Conservation (phyloP, 768 basidiomycete genomes). For the Podaxis rugospora region DNA sequence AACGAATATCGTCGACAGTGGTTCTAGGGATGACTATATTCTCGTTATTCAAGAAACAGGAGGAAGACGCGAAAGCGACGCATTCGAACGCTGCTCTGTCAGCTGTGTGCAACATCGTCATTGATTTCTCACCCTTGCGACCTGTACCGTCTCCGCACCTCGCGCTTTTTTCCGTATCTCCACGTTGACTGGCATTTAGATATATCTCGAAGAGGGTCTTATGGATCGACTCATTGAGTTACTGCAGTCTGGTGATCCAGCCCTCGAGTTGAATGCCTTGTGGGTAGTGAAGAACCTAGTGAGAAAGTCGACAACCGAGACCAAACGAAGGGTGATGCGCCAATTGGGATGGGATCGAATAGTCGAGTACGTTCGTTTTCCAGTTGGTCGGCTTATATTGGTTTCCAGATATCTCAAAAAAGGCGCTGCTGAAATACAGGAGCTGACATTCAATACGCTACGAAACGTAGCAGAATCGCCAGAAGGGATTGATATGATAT, state of each 20-base stretch:
- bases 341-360: conserved; percentile 64
- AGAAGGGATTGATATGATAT: conserved; percentile 58
- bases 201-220: conserved; percentile 63
- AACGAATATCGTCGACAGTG: conserved; percentile 82
- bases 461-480: conserved; percentile 66
- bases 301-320: conserved; percentile 52
- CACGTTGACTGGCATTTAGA: conserved; percentile 29
- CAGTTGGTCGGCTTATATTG: neutral
- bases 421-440: conserved; percentile 50
- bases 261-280: conserved; percentile 63
- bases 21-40: conserved; percentile 69
- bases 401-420: conserved; percentile 49
- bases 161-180: neutral
- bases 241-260: conserved; percentile 43
- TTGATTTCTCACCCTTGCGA: conserved; percentile 79
- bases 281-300: conserved; percentile 89
- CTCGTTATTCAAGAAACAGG: conserved; percentile 33
- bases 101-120: conserved; percentile 81
- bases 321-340: conserved; percentile 65
- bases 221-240: conserved; percentile 62
- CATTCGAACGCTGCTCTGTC: conserved; percentile 56
- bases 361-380: conserved; percentile 37
- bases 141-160: conserved; percentile 39
- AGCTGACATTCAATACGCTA: conserved; percentile 66
- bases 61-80: conserved; percentile 62